phyloP scores from a whole-genome alignment of 805 yeast genomes.

The Pichia sporocuriosa region DNA sequence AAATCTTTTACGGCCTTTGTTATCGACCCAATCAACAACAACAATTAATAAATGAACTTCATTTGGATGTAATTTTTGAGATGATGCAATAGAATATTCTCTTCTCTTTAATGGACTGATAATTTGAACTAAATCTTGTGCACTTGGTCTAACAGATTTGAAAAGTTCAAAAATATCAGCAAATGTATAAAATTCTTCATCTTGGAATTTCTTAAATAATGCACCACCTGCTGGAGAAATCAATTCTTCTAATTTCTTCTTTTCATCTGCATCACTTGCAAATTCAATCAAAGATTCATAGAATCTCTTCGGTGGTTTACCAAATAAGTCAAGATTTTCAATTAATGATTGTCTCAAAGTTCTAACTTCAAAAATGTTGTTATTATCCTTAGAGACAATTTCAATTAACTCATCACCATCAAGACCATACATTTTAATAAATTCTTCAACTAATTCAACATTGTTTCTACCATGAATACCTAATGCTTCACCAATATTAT shows the following conservation, averaged over 20 bases:
- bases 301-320: conserved; percentile 93
- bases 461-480: conserved; percentile 92
- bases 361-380: conserved; percentile 55
- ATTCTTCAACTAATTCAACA: conserved; percentile 54
- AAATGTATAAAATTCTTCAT: conserved; percentile 73
- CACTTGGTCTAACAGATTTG: conserved; percentile 72
- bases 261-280: conserved; percentile 66
- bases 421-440: conserved; percentile 65
- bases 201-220: conserved; percentile 77
- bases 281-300: conserved; percentile 73
- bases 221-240: conserved; percentile 78
- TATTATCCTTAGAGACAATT: conserved; percentile 62
- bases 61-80: conserved; percentile 86
- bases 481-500: conserved; percentile 93
- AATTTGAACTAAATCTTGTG: conserved; percentile 61
- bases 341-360: conserved; percentile 75
- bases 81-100: conserved; percentile 95
- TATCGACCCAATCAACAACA: conserved; percentile 93
- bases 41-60: conserved; percentile 88
- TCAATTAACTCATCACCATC: conserved; percentile 62
- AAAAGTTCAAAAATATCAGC: conserved; percentile 77
- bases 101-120: conserved; percentile 90
- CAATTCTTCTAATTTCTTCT: conserved; percentile 51
- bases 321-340: conserved; percentile 82
- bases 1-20: conserved; percentile 74